These are phyloP conservation scores for Tephrocybe sp. DNA, from an alignment of 768 basidiomycete genomes.

Conservation along the genomic window DNA sequence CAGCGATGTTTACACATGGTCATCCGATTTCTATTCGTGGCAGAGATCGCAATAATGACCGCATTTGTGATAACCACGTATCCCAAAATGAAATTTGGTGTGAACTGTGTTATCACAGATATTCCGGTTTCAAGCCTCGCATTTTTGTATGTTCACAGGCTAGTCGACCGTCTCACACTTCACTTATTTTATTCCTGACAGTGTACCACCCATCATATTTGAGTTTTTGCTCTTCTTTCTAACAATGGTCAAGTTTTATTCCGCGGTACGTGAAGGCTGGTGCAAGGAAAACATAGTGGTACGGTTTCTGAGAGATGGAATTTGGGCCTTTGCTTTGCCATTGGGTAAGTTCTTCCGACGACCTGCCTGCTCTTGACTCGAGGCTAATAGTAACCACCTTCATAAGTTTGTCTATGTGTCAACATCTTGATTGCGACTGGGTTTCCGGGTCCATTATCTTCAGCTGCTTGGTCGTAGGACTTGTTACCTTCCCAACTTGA, in stretches of 20 bases:
- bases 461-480: constrained; percentile 20
- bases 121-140: constrained; percentile 14
- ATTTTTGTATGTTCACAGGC: constrained; percentile 17
- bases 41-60: constrained; percentile 15
- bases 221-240: constrained; percentile 22
- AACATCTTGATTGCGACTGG: constrained; percentile 17
- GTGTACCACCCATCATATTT: constrained; percentile 17
- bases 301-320: constrained; percentile 23
- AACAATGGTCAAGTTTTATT: constrained; percentile 24
- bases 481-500: not conserved
- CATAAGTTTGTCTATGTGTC: constrained; percentile 14
- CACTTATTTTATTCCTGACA: not conserved
- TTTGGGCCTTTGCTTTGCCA: constrained; percentile 24
- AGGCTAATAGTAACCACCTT: not conserved
- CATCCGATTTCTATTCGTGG: constrained; percentile 12
- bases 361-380: too few species aligned
- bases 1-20: constrained; percentile 11
- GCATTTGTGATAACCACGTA: constrained; percentile 11
- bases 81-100: constrained; percentile 13
- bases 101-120: constrained; percentile 17
- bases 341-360: constrained; percentile 16
- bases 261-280: constrained; percentile 21
- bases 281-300: constrained; percentile 19
- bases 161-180: not conserved
- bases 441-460: constrained; percentile 15